Evolutionary conservation across 129 eudicot genomes (phyloP), one percentile per base, ranked within the genome.

Genomic region (Pittosporum tobira): DNA sequence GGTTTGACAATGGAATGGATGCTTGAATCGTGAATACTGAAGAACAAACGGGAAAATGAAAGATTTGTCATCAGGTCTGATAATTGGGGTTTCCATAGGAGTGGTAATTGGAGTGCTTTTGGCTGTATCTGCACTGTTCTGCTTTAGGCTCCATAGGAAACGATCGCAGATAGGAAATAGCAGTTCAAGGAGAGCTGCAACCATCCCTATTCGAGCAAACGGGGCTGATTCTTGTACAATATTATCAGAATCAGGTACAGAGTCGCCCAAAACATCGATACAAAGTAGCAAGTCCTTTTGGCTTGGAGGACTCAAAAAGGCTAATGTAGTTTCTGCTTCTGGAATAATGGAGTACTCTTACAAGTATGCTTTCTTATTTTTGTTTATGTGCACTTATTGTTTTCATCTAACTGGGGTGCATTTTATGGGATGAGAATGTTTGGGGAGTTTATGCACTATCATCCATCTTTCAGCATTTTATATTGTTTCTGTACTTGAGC

Each of bases 31-130:
- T 55, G 16, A 11, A 59, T 5, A 37, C 12, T 69, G 36, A 55
- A 48, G 38, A 18, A 40, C 15, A 16, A 64, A 48, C 58, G 10
- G 46, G 71, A 81, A 67, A 71, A 88, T 89, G 97, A 75, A 65
- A 71, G 88, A 59, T 48, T 69, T 65, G 71, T 75, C 94, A 62
- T 51, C 75, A 15, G 97, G 95, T 19, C 47, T 91, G 70, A 83
- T 91, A 24, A 76, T 91, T 20, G 98, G 98, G 61, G 58, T 91
- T 64, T 91, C 98, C 15, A 91, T 86, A 22, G 98, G 98, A 29
- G 90, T 91, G 48, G 98, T 91, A n/a, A 76, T 91, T 20, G 98
- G 98, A 57, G 83, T 71, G 38, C 53, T 77, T 64, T 75, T 82
- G 76, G 98, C 98, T 6, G 16, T 80, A 54, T 47, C 34, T 20